Percentiles rank a stretch among this genome's conserved stretches.
phyloP scores from a whole-genome alignment of 768 basidiomycete species.

The Leccinum longicurvipes region DNA sequence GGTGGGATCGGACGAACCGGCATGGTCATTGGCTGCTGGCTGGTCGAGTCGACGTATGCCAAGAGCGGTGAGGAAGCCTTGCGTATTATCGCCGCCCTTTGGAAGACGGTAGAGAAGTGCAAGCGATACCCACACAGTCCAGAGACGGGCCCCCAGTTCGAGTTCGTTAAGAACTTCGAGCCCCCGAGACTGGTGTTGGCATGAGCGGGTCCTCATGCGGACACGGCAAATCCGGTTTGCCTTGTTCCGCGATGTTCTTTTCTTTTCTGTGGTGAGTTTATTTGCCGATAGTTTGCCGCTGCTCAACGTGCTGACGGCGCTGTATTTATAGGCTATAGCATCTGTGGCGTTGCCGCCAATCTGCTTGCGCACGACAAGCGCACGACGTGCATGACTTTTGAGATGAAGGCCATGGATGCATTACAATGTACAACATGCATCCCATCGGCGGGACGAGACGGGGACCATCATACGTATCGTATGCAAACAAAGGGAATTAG shows the following conservation, averaged over 20 bases:
- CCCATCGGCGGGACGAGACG: slow-evolving; percentile 14
- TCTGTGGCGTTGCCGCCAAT: neutral
- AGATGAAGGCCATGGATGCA: slow-evolving; percentile 16
- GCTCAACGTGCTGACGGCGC: neutral
- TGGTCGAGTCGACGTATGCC: slow-evolving; percentile 63
- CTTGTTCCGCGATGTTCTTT: neutral
- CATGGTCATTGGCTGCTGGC: slow-evolving; percentile 70
- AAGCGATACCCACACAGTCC: slow-evolving; percentile 72
- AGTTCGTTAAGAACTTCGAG: slow-evolving; percentile 64
- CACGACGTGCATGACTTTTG: neutral
- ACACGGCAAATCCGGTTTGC: neutral
- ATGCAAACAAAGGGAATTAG: slow-evolving; percentile 7
- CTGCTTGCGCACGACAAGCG: neutral
- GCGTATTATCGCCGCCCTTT: slow-evolving; percentile 60
- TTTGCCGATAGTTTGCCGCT: neutral
- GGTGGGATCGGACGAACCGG: slow-evolving; percentile 73
- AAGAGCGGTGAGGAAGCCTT: slow-evolving; percentile 64
- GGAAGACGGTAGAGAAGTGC: slow-evolving; percentile 77
- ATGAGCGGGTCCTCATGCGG: slow-evolving; percentile 4
- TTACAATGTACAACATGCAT: slow-evolving; percentile 29
- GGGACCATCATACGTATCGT: neutral
- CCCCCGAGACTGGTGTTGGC: slow-evolving; percentile 22
- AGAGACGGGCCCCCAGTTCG: slow-evolving; percentile 76
- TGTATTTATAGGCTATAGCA: slow-evolving; percentile 1
- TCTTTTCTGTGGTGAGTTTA: slow-evolving; percentile 6